A percentile compares a stretch with the other conserved stretches of the same genome.
These are phyloP conservation scores for Sclerotinia spermophila DNA, from an alignment of 2,329 filamentous ascomycete genomes.

Conservation along the genomic window DNA sequence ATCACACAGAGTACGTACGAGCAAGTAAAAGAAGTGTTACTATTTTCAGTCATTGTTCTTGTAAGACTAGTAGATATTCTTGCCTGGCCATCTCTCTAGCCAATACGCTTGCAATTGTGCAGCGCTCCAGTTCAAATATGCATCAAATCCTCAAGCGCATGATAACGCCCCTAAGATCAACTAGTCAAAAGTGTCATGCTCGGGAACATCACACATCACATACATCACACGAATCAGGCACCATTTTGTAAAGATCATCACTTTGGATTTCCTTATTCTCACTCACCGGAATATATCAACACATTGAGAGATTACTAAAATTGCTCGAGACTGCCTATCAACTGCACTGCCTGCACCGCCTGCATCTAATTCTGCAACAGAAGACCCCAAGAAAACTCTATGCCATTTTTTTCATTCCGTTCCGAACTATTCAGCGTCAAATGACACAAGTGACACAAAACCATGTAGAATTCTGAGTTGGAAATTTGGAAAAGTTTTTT, in stretches of 20 bases:
- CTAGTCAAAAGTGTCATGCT: not conserved
- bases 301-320: not conserved
- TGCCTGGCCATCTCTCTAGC: not conserved
- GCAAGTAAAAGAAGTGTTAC: not conserved
- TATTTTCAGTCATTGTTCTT: not conserved
- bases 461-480: not conserved
- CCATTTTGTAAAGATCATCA: not conserved
- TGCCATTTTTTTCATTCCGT: not conserved
- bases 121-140: not conserved
- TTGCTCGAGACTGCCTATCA: not conserved
- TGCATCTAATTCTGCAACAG: not conserved
- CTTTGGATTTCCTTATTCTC: not conserved
- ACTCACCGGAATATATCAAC: not conserved
- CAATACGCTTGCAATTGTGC: too few species aligned
- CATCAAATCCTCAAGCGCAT: not conserved
- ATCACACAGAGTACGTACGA: not conserved
- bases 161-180: not conserved
- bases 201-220: not conserved
- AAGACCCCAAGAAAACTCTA: conserved; percentile 1
- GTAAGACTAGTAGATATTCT: not conserved
- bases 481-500: not conserved
- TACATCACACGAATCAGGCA: conserved; percentile 3
- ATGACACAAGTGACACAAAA: not conserved
- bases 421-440: not conserved
- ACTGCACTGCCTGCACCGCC: not conserved